Evolutionary conservation across 1,284 basidiomycete species (phyloP).

Genomic region (Lentinula novae-zelandiae): DNA sequence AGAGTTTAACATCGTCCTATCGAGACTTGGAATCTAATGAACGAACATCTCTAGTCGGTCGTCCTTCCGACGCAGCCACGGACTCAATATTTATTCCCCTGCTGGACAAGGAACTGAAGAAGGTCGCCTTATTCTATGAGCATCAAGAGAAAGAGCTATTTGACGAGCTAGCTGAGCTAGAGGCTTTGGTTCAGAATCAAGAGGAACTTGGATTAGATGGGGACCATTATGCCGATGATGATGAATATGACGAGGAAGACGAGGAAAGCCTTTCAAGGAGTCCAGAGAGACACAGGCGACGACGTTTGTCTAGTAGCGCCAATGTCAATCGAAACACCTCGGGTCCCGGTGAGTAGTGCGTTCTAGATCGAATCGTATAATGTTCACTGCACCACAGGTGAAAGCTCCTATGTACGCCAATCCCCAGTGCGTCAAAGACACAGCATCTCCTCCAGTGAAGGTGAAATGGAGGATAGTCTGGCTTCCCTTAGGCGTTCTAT

Average conservation of each 20-base stretch:
- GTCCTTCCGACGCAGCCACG: constrained; percentile 30
- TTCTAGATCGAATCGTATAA: neutral
- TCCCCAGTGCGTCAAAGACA: constrained; percentile 32
- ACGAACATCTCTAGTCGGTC: constrained; percentile 47
- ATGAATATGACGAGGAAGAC: constrained; percentile 65
- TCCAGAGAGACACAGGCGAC: constrained; percentile 19
- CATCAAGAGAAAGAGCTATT: constrained; percentile 72
- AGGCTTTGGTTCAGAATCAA: constrained; percentile 61
- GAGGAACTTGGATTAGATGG: constrained; percentile 63
- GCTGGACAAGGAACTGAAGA: constrained; percentile 81
- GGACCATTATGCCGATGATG: constrained; percentile 52
- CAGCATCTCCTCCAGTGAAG: constrained; percentile 52
- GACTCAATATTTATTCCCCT: constrained; percentile 69
- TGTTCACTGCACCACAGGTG: neutral
- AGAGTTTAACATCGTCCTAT: constrained; percentile 28
- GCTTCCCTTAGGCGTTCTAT: constrained; percentile 26
- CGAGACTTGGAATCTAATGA: constrained; percentile 69
- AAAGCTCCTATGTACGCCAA: neutral
- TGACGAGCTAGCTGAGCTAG: constrained; percentile 59
- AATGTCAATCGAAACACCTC: constrained; percentile 14
- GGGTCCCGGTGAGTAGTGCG: constrained; percentile 1
- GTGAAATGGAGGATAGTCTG: constrained; percentile 41
- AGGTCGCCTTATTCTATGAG: constrained; percentile 82
- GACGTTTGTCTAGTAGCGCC: constrained; percentile 19
- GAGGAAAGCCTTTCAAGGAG: constrained; percentile 39